phyloP scores from a whole-genome alignment of 139 green algal species.

The Haematococcus lacustris region DNA sequence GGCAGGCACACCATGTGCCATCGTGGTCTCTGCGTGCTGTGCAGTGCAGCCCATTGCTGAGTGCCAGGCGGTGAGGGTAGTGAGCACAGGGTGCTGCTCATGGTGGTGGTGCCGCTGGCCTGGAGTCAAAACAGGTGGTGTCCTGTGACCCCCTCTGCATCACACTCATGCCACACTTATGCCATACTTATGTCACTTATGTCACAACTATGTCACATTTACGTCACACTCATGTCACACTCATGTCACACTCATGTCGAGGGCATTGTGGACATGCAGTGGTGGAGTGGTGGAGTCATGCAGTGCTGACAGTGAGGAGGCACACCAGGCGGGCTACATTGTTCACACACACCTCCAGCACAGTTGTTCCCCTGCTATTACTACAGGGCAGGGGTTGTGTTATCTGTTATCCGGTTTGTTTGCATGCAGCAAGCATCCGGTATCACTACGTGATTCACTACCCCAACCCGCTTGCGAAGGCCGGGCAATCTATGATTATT shows the following conservation, averaged over 20 bases:
- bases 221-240: not conserved
- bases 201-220: not conserved
- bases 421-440: not conserved
- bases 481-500: not conserved
- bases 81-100: too few species aligned
- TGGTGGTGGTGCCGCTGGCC: too few species aligned
- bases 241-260: not conserved
- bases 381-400: not conserved
- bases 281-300: too few species aligned
- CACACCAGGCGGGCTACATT: too few species aligned
- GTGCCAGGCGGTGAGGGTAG: too few species aligned
- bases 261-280: too few species aligned
- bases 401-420: not conserved
- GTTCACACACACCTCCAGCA: not conserved
- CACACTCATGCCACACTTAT: not conserved
- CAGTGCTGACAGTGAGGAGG: too few species aligned
- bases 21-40: too few species aligned
- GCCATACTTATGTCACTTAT: not conserved
- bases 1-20: not conserved
- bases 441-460: not conserved
- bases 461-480: too few species aligned
- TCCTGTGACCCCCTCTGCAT: not conserved
- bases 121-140: not conserved
- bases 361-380: not conserved
- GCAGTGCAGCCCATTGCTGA: too few species aligned